A percentile compares a stretch with the other conserved stretches of the same genome.
Evolutionary conservation across 2,329 filamentous ascomycete genomes (phyloP).

Genomic region (Botrytis squamosa): DNA sequence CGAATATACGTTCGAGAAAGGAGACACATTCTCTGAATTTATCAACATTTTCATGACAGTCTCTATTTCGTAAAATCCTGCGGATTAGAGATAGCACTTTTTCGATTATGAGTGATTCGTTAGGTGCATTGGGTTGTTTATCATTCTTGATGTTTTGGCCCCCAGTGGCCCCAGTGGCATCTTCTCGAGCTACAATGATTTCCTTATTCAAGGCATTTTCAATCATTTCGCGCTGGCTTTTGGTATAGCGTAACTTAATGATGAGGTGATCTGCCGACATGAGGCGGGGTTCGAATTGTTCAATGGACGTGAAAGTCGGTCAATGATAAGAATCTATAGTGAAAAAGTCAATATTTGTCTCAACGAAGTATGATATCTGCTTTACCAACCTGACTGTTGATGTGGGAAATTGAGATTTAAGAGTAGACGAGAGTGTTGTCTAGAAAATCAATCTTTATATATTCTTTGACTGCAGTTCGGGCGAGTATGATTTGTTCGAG

Average conservation of each 20-base stretch:
- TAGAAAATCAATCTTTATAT: not conserved
- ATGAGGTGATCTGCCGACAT: not conserved
- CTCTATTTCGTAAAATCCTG: rapidly evolving
- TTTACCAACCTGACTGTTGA: not conserved
- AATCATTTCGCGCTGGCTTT: not conserved
- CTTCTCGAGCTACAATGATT: not conserved
- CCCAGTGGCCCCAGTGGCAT: rapidly evolving
- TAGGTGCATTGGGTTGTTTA: not conserved
- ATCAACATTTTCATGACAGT: not conserved
- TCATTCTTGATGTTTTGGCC: rapidly evolving
- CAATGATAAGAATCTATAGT: not conserved
- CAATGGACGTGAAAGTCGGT: rapidly evolving
- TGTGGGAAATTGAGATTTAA: not conserved
- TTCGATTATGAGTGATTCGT: rapidly evolving
- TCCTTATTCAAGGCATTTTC: not conserved
- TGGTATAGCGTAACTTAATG: not conserved
- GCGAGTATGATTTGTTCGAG: rapidly evolving
- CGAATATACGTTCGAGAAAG: not conserved
- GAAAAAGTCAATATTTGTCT: not conserved
- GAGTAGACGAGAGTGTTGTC: rapidly evolving
- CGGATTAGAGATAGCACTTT: not conserved
- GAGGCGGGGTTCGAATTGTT: too few species aligned
- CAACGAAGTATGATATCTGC: rapidly evolving
- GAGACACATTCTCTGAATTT: not conserved
- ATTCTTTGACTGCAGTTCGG: not conserved